Evolutionary conservation across 495 filamentous ascomycete genomes (phyloP).

Genomic region (Podospora tetraspora): DNA sequence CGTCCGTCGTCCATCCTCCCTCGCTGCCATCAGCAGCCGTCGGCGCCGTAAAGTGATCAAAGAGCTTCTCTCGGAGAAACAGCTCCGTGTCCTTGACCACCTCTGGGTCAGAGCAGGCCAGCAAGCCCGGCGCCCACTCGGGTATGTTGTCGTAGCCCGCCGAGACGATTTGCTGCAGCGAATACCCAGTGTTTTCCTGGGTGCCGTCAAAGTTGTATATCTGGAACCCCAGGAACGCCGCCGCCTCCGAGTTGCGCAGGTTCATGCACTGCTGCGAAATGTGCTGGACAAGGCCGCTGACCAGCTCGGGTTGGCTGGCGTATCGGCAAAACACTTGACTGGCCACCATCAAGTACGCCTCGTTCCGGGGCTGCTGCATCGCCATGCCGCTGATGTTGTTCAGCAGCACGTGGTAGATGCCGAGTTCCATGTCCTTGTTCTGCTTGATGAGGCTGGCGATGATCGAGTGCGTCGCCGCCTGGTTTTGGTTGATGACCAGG

Average conservation of each 20-base stretch:
- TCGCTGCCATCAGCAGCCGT: conserved; percentile 25
- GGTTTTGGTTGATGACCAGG: conserved; percentile 45
- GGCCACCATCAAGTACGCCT: conserved; percentile 36
- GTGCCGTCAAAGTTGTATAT: conserved; percentile 30
- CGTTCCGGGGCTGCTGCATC: conserved; percentile 22
- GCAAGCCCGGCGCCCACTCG: conserved; percentile 62
- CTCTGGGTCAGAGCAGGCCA: conserved; percentile 54
- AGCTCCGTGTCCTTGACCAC: conserved; percentile 52
- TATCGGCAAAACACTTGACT: conserved; percentile 31
- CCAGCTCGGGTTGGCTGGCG: conserved; percentile 23
- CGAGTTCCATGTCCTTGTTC: conserved; percentile 30
- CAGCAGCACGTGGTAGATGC: conserved; percentile 31
- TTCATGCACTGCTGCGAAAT: conserved; percentile 33
- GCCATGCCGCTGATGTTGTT: conserved; percentile 33
- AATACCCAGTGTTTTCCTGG: conserved; percentile 20
- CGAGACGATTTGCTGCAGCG: conserved; percentile 23
- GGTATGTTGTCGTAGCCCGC: conserved; percentile 48
- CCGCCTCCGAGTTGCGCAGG: conserved; percentile 38
- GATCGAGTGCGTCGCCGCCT: conserved; percentile 38
- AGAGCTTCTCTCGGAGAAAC: conserved; percentile 52
- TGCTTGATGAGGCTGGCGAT: conserved; percentile 39
- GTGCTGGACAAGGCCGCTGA: conserved; percentile 32
- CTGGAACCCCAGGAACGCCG: conserved; percentile 41
- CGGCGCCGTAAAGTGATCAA: conserved; percentile 38
- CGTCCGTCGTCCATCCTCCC: conserved; percentile 20